Conservation (phyloP, 2,329 filamentous ascomycete species). For the Septoria linicola region DNA sequence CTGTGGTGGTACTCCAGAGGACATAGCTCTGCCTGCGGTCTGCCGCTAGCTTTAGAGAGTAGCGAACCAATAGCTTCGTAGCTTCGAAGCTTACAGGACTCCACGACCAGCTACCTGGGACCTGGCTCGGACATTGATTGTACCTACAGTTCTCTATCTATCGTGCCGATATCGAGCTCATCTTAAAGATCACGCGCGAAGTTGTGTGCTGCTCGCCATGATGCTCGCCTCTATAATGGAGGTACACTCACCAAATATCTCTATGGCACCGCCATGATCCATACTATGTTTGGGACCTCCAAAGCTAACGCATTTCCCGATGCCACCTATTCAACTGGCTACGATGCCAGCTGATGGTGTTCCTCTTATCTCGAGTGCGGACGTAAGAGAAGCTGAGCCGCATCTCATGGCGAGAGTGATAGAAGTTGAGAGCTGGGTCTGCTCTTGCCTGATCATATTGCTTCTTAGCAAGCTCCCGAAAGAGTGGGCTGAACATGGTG, state of each 20-base stretch:
- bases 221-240: no score
- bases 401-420: neutral
- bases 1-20: slow-evolving; percentile 15
- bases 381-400: neutral
- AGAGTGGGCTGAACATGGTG: neutral
- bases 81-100: slow-evolving; percentile 7
- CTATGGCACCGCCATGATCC: no score
- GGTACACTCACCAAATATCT: no score
- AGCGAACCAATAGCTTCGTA: slow-evolving; percentile 3
- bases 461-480: neutral
- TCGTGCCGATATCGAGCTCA: neutral
- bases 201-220: no score
- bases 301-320: neutral
- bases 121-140: neutral
- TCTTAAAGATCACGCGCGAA: no score
- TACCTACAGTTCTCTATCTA: neutral
- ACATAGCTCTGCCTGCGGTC: slow-evolving; percentile 13
- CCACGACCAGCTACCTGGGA: neutral
- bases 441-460: neutral
- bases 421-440: neutral
- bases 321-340: neutral
- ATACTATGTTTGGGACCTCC: neutral
- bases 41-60: slow-evolving; percentile 1
- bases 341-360: neutral
- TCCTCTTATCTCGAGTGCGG: neutral